Percentiles rank a stretch among this genome's conserved stretches.
These are phyloP conservation scores for Planoprotostelium fungivorum DNA, from an alignment of 78 protist species.

Conservation along the genomic window DNA sequence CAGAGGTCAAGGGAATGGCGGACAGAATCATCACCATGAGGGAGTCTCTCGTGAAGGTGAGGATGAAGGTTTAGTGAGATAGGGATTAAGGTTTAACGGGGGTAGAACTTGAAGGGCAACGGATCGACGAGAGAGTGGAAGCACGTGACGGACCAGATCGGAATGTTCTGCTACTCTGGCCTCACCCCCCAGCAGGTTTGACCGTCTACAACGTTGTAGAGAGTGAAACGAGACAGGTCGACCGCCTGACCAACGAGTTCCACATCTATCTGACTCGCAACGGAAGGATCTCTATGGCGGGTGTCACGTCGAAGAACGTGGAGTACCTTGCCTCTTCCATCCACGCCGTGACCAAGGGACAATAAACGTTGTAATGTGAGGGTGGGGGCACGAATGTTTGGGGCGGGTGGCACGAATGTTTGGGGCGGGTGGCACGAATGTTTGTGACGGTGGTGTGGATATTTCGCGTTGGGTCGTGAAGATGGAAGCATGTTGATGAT, in stretches of 20 bases:
- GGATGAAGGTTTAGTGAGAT: not conserved
- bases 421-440: too few relatives aligned
- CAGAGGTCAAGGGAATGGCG: conserved; percentile 83
- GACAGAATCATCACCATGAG: conserved; percentile 90
- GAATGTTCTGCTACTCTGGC: conserved; percentile 98
- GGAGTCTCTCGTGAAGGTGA: conserved; percentile 27
- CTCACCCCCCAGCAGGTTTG: conserved; percentile 54
- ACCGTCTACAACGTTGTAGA: not conserved
- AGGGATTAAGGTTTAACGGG: not conserved
- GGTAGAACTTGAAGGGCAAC: conserved; percentile 35
- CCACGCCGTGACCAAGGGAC: conserved; percentile 56
- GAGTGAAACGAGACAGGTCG: conserved; percentile 15
- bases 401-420: too few relatives aligned
- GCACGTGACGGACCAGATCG: conserved; percentile 94
- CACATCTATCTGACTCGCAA: conserved; percentile 79
- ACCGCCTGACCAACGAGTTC: conserved; percentile 47
- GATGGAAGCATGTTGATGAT: too few relatives aligned
- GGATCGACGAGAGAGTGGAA: conserved; percentile 87
- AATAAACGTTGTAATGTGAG: too few relatives aligned
- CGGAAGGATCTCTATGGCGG: conserved; percentile 98
- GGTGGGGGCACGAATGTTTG: too few relatives aligned
- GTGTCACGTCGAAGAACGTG: conserved; percentile 77
- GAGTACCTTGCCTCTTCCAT: conserved; percentile 82
- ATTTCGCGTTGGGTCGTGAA: too few relatives aligned
- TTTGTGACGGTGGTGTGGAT: too few relatives aligned